phyloP scores from a whole-genome alignment of 805 yeast species.

The Myxozyma neotropica region DNA sequence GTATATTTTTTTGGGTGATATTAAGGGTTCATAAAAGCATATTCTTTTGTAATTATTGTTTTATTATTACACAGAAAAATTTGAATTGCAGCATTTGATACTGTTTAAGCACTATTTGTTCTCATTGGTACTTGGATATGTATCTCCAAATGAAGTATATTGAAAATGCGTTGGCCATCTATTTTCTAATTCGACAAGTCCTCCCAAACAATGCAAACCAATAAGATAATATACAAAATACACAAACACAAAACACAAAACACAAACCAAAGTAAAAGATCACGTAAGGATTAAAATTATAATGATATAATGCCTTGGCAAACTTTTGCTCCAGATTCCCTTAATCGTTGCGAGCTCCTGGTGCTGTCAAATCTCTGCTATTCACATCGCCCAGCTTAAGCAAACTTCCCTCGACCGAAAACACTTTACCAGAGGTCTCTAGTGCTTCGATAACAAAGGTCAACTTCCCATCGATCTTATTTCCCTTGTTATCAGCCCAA shows the following conservation, averaged over 20 bases:
- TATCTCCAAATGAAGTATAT: neutral
- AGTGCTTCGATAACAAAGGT: conserved; percentile 72
- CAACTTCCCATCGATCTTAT: conserved; percentile 79
- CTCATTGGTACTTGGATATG: neutral
- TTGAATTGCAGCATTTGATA: neutral
- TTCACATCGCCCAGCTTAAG: conserved; percentile 57
- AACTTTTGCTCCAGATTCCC: too few relatives aligned
- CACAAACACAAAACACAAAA: neutral
- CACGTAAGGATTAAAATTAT: too few relatives aligned
- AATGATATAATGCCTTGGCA: too few relatives aligned
- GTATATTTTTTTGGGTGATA: conserved; percentile 10
- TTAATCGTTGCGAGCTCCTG: conserved; percentile 48
- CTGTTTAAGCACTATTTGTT: neutral
- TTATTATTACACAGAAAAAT: conserved; percentile 1
- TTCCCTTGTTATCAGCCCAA: conserved; percentile 80
- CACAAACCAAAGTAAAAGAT: neutral
- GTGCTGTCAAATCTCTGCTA: conserved; percentile 75
- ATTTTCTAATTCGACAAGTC: neutral
- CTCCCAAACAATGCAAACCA: neutral
- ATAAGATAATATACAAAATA: neutral
- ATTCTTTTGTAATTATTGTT: conserved; percentile 1
- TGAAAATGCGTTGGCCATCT: neutral
- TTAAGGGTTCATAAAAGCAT: conserved; percentile 12
- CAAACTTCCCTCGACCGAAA: conserved; percentile 87
- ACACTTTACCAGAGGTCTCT: conserved; percentile 69